phyloP scores from a whole-genome alignment of 495 filamentous ascomycete species.

The Penicillium manginii region DNA sequence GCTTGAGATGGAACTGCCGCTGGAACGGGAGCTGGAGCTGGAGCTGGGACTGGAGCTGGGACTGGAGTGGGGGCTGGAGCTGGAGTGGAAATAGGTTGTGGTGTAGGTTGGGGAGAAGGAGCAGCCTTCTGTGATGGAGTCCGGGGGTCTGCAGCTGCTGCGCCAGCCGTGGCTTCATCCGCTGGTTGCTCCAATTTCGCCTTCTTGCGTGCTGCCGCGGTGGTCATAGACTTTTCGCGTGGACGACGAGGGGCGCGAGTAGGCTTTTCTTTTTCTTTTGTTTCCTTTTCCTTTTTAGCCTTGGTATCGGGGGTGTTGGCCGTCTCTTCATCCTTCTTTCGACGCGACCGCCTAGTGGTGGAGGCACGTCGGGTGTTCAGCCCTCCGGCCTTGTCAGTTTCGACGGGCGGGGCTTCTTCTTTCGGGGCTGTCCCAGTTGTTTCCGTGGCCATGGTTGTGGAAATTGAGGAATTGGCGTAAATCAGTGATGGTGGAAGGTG shows the following conservation, averaged over 20 bases:
- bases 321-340: constrained; percentile 47
- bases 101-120: background rate
- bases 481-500: background rate
- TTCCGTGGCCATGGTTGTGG: constrained; percentile 29
- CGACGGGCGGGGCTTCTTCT: constrained; percentile 22
- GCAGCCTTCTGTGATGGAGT: background rate
- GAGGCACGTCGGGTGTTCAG: constrained; percentile 36
- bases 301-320: constrained; percentile 26
- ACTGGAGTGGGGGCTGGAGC: background rate
- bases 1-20: constrained; percentile 11
- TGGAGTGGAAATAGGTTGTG: background rate
- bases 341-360: constrained; percentile 47
- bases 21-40: constrained; percentile 16
- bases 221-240: constrained; percentile 43
- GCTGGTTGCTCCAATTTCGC: constrained; percentile 46
- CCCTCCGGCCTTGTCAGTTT: constrained; percentile 19
- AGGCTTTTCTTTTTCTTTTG: constrained; percentile 38
- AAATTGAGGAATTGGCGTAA: constrained; percentile 15
- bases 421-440: constrained; percentile 19
- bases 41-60: constrained; percentile 15
- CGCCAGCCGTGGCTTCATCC: constrained; percentile 16
- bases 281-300: constrained; percentile 36
- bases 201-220: constrained; percentile 48
- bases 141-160: constrained; percentile 5
- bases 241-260: constrained; percentile 44